Evolutionary conservation across 176 grass and related monocot species (phyloP).

Genomic region (Avena insularis): DNA sequence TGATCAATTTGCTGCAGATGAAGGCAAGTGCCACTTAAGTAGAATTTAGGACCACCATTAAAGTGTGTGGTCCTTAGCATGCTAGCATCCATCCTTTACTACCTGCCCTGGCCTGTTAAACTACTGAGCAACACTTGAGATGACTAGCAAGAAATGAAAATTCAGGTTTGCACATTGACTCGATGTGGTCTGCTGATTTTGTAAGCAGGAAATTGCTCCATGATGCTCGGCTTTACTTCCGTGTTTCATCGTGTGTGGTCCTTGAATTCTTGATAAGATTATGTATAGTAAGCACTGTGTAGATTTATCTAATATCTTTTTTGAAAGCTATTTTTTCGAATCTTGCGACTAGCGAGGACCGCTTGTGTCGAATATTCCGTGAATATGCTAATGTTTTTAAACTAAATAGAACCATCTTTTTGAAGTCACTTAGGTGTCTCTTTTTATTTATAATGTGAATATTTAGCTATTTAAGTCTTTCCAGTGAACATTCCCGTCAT

Average conservation of each 20-base stretch:
- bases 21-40: slow-evolving; percentile 35
- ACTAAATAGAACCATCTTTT: slow-evolving; percentile 23
- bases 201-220: slow-evolving; percentile 48
- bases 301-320: slow-evolving; percentile 35
- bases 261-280: slow-evolving; percentile 40
- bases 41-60: slow-evolving; percentile 47
- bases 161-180: slow-evolving; percentile 51
- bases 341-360: neutral
- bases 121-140: slow-evolving; percentile 44
- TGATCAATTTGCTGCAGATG: slow-evolving; percentile 38
- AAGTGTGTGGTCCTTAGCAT: slow-evolving; percentile 47
- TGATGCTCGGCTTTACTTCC: slow-evolving; percentile 48
- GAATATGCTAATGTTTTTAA: slow-evolving; percentile 33
- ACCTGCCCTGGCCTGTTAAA: slow-evolving; percentile 30
- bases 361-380: slow-evolving; percentile 7
- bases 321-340: slow-evolving; percentile 33
- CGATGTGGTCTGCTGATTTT: slow-evolving; percentile 26
- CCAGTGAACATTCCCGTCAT: neutral
- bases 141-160: slow-evolving; percentile 41
- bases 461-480: slow-evolving; percentile 10
- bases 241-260: slow-evolving; percentile 30
- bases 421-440: neutral
- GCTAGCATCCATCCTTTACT: slow-evolving; percentile 19
- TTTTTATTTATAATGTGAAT: slow-evolving; percentile 37
- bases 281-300: slow-evolving; percentile 29